Percentiles rank a stretch among this genome's conserved stretches.
phyloP scores from a whole-genome alignment of 169 alveolate species.

The Cryptosporidium parvum region DNA sequence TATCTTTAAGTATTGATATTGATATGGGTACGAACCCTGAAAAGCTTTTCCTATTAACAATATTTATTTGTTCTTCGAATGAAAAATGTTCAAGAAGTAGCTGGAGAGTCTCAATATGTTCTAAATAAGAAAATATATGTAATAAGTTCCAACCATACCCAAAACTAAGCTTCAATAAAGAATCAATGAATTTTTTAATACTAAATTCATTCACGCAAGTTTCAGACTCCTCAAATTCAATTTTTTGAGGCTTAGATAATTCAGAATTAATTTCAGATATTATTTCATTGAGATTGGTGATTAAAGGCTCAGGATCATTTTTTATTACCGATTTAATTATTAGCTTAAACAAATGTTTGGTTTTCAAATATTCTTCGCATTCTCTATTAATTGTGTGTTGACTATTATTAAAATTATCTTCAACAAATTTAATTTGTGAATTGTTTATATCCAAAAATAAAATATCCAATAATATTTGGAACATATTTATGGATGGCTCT shows the following conservation, averaged over 20 bases:
- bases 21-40: slow-evolving; percentile 59
- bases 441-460: slow-evolving; percentile 6
- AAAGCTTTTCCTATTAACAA: slow-evolving; percentile 11
- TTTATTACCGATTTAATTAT: slow-evolving; percentile 9
- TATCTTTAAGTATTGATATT: slow-evolving; percentile 18
- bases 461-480: slow-evolving; percentile 36
- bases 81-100: slow-evolving; percentile 28
- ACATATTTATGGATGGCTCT: not conserved
- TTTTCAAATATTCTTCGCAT: not conserved
- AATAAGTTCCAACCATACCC: slow-evolving; percentile 60
- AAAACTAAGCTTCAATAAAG: slow-evolving; percentile 17
- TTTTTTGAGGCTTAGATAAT: not conserved
- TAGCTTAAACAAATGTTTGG: slow-evolving; percentile 13
- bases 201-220: not conserved
- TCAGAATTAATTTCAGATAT: not conserved
- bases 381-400: not conserved
- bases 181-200: slow-evolving; percentile 3
- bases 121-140: slow-evolving; percentile 25
- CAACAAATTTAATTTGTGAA: not conserved
- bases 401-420: not conserved
- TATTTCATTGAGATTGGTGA: slow-evolving; percentile 3
- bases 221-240: not conserved
- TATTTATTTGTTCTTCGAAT: slow-evolving; percentile 16
- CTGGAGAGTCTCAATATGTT: slow-evolving; percentile 39
- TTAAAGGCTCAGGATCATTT: slow-evolving; percentile 18